Evolutionary conservation across 2,329 filamentous ascomycete genomes (phyloP), one percentile per base, ranked within the genome.

Genomic region (Penicillium sp.): DNA sequence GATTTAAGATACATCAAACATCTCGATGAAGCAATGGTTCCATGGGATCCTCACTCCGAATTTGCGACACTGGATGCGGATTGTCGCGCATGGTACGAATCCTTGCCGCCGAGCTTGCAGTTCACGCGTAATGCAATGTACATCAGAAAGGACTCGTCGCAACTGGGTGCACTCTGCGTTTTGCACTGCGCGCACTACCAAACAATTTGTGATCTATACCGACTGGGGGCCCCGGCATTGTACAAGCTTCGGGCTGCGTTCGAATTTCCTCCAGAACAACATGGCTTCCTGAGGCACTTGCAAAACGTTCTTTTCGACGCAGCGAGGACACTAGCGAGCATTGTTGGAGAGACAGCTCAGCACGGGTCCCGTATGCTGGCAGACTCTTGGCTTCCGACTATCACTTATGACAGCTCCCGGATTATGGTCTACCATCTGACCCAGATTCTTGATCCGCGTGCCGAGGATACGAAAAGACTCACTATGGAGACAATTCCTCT

Each of bases 381-480:
- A 0, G 80, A 82, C 48, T 79, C 77, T 47, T 68, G 81, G 66
- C 71, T 81, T 34, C 79, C 79, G 1, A 80, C 78, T 15, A 82
- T 81, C 59, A 75, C 78, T 1, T 81, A 81, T 63, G 79, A 82
- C 55, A 81, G 79, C 62, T 81, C 77, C 51, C 74, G 80, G 4
- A 76, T 81, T 39, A 81, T 82, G 76, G 65, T 82, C 1, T 82
- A 82, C 64, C 81, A 81, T 57, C 73, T 81, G n/a, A 79, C 78
- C 4, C 74, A 78, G 15, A 65, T 81, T 6, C 69, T 81, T 5
- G 78, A 67, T 34, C 55, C 64, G 1, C 35, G 55, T 1, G 50
- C 52, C 11, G 61, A 67, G 10, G 58, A 55, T 31, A 60, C 64
- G 5, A 67, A 61, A 14, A 39, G 12, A 63, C 55, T 79, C 73